phyloP scores from a whole-genome alignment of 176 grass and related monocot species.

The Triticum timopheevii region DNA sequence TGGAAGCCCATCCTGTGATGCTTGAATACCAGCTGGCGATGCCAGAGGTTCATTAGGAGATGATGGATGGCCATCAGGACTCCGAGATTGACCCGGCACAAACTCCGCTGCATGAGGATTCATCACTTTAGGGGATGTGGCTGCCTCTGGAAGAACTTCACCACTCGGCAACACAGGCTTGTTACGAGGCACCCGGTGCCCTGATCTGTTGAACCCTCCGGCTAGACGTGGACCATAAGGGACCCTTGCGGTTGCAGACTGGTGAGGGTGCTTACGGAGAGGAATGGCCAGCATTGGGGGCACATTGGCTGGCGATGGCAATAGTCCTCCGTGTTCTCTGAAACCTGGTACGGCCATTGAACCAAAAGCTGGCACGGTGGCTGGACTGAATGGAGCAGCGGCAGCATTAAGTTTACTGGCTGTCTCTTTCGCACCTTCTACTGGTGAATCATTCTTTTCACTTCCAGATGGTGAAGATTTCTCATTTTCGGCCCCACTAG shows the following conservation, averaged over 20 bases:
- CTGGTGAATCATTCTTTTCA: constrained; percentile 48
- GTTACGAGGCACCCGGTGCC: constrained; percentile 68
- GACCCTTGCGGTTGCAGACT: constrained; percentile 93
- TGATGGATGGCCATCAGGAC: constrained; percentile 54
- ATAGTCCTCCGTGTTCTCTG: constrained; percentile 88
- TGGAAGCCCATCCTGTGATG: constrained; percentile 44
- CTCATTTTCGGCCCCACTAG: constrained; percentile 72
- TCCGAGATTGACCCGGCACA: constrained; percentile 70
- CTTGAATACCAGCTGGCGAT: constrained; percentile 43
- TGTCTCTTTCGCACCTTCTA: constrained; percentile 51
- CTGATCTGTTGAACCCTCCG: constrained; percentile 85
- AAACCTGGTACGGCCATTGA: constrained; percentile 83
- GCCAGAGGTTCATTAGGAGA: constrained; percentile 53
- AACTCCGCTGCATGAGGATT: constrained; percentile 91
- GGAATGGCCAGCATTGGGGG: constrained; percentile 79
- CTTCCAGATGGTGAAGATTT: constrained; percentile 62
- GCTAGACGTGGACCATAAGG: constrained; percentile 94
- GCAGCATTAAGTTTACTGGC: constrained; percentile 87
- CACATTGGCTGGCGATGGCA: constrained; percentile 80
- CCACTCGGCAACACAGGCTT: constrained; percentile 71
- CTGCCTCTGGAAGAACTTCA: constrained; percentile 61
- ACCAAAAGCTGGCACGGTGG: constrained; percentile 78
- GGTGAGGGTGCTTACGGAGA: constrained; percentile 88
- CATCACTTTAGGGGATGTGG: constrained; percentile 66
- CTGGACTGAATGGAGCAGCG: constrained; percentile 89